These are phyloP conservation scores for Elsinoe batatas DNA, from an alignment of 2,329 filamentous ascomycete genomes.

Conservation along the genomic window DNA sequence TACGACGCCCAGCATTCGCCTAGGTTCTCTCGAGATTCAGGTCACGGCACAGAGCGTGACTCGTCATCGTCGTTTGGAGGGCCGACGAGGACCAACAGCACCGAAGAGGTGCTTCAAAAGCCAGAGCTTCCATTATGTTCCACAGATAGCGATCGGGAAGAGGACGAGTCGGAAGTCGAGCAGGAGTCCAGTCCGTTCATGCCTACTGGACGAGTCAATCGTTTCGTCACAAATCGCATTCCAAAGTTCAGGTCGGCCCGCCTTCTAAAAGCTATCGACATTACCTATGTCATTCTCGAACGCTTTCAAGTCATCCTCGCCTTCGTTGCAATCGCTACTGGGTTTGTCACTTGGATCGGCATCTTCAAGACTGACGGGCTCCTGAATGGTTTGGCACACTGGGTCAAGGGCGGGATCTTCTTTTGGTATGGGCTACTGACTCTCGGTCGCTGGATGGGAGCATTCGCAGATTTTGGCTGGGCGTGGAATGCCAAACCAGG, in stretches of 20 bases:
- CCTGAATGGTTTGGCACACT: conserved; percentile 83
- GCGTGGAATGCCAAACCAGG: conserved; percentile 80
- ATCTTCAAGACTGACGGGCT: conserved; percentile 55
- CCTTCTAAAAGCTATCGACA: conserved; percentile 47
- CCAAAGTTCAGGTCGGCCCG: conserved; percentile 33
- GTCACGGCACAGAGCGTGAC: conserved; percentile 22
- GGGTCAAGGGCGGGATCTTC: conserved; percentile 90
- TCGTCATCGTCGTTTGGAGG: conserved; percentile 17
- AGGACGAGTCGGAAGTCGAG: conserved; percentile 30
- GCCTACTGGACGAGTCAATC: conserved; percentile 22
- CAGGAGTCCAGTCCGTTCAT: conserved; percentile 32
- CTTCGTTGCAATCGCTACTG: conserved; percentile 61
- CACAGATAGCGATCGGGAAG: conserved; percentile 24
- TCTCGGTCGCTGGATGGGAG: conserved; percentile 79
- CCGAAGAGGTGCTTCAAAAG: conserved; percentile 22
- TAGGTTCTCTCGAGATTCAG: conserved; percentile 35
- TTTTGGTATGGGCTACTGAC: conserved; percentile 86
- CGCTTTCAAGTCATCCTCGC: conserved; percentile 68
- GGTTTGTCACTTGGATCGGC: conserved; percentile 66
- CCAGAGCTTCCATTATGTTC: conserved; percentile 15
- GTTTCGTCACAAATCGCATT: conserved; percentile 21
- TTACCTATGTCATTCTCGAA: conserved; percentile 60
- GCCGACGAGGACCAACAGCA: conserved; percentile 22
- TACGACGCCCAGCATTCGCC: conserved; percentile 19
- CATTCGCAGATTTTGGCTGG: conserved; percentile 86